Conservation (phyloP, 306 rosid species). For the Lathyrus oleraceus region DNA sequence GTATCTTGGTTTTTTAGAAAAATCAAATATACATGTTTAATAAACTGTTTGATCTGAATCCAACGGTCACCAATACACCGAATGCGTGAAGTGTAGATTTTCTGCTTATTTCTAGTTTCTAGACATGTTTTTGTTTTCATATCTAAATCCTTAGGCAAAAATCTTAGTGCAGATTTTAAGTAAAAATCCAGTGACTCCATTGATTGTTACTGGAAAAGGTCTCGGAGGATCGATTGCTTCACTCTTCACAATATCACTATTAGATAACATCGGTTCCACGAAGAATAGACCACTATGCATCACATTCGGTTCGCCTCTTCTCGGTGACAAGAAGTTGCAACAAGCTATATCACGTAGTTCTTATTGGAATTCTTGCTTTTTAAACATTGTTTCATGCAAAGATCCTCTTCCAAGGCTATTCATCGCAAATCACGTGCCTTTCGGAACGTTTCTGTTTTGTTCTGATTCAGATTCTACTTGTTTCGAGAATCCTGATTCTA, state of each 20-base stretch:
- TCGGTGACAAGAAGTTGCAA: slow-evolving; percentile 47
- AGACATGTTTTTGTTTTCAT: too few species aligned
- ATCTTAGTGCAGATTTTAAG: slow-evolving; percentile 36
- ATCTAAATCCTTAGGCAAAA: not conserved
- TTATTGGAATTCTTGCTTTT: slow-evolving; percentile 65
- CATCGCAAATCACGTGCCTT: slow-evolving; percentile 42
- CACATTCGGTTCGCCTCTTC: slow-evolving; percentile 70
- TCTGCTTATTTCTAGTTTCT: too few species aligned
- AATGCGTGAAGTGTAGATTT: too few species aligned
- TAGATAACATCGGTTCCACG: slow-evolving; percentile 37
- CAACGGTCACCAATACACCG: too few species aligned
- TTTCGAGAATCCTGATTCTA: slow-evolving; percentile 47
- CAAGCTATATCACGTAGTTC: slow-evolving; percentile 47
- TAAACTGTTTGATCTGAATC: too few species aligned
- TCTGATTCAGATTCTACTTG: slow-evolving; percentile 44
- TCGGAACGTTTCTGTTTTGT: slow-evolving; percentile 61
- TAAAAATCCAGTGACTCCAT: not conserved
- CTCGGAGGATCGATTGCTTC: slow-evolving; percentile 73
- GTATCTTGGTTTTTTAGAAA: too few species aligned
- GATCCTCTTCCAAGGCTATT: slow-evolving; percentile 52
- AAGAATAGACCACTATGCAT: slow-evolving; percentile 62
- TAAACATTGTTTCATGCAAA: slow-evolving; percentile 48
- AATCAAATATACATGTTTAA: too few species aligned
- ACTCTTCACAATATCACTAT: slow-evolving; percentile 60
- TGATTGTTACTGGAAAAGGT: slow-evolving; percentile 58